Evolutionary conservation across 306 rosid genomes (phyloP), one percentile per base, ranked within the genome.

Genomic region (Calophaca sinica): DNA sequence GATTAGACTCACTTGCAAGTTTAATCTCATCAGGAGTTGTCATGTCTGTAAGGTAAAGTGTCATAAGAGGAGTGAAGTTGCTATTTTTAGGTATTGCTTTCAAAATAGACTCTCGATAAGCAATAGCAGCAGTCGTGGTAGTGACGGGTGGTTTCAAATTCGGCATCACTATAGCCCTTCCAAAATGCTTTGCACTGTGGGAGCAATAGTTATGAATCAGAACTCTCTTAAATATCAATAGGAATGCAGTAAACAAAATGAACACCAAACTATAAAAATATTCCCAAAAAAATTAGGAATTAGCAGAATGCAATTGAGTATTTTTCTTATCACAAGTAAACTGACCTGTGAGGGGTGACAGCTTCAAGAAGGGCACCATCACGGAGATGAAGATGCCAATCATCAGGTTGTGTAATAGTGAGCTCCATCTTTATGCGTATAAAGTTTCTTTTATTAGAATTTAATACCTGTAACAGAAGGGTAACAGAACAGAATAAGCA

Each of bases 381-480:
- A 53, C 93, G 96, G 78, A 92, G 97, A 77, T 92, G 97, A 72
- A 90, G 94, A 79, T 92, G 97, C 96, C 97, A 92, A 78, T 92
- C 96, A 84, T 92, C 97, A 60, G 97, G 97, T 63, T 87, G 88
- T 14, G 96, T 84, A 41, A 92, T 76, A 42, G 86, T 88, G 62
- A 92, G 89, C 87, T 92, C 89, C 97, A 92, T 92, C 83, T 65
- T 87, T 79, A 52, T 58, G 73, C 50, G 64, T 70, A 63, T 80
- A 77, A 79, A 76, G 58, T 64, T 68, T 88, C 57, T 53, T 39
- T 13, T 48, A 59, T 2, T 79, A 69, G 41, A 80, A 76, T 52
- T 74, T 5, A 82, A 73, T 2, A 69, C 77, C 93, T 81, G 68
- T 11, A 51, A 70, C 5, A 61, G 12, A 64, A 65, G 35, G 36